phyloP scores from a whole-genome alignment of 1,139 yeast species.

The Yarrowia galli region DNA sequence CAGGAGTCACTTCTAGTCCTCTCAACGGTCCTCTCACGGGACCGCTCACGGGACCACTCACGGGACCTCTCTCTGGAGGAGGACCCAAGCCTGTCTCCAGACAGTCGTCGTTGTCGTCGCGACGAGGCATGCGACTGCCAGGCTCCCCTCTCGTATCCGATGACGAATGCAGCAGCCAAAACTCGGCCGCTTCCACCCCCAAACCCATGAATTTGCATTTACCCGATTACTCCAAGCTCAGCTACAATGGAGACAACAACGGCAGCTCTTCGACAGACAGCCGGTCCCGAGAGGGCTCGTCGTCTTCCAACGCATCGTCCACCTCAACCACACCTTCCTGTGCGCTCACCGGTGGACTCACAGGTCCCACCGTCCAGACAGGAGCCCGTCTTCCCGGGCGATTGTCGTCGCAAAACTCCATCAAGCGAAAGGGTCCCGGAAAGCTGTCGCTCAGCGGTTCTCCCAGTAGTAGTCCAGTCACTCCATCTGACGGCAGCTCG shows the following conservation, averaged over 20 bases:
- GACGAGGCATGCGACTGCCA: slow-evolving; percentile 31
- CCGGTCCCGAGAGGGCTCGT: slow-evolving; percentile 10
- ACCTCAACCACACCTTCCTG: slow-evolving; percentile 18
- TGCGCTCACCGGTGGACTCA: slow-evolving; percentile 19
- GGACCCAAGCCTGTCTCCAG: slow-evolving; percentile 6
- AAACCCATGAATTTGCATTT: slow-evolving; percentile 26
- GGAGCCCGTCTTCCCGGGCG: slow-evolving; percentile 30
- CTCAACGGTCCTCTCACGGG: slow-evolving; percentile 31
- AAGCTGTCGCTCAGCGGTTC: slow-evolving; percentile 35
- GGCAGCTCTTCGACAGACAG: background rate
- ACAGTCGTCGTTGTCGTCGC: slow-evolving; percentile 28
- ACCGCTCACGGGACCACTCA: slow-evolving; percentile 17
- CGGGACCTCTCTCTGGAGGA: slow-evolving; percentile 18
- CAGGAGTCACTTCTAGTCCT: background rate
- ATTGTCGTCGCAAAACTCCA: slow-evolving; percentile 23
- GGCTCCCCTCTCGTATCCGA: slow-evolving; percentile 29
- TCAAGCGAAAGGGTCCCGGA: slow-evolving; percentile 35
- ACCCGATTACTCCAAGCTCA: slow-evolving; percentile 36
- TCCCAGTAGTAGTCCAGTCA: slow-evolving; percentile 1
- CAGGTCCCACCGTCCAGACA: slow-evolving; percentile 24
- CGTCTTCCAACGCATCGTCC: slow-evolving; percentile 26
- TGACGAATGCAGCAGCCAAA: slow-evolving; percentile 13
- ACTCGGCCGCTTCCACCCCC: slow-evolving; percentile 12
- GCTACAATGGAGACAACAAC: slow-evolving; percentile 19
- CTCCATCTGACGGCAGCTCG: background rate